These are phyloP conservation scores for Hansfordia pulvinata DNA, from an alignment of 2,329 filamentous ascomycete species.

Conservation along the genomic window DNA sequence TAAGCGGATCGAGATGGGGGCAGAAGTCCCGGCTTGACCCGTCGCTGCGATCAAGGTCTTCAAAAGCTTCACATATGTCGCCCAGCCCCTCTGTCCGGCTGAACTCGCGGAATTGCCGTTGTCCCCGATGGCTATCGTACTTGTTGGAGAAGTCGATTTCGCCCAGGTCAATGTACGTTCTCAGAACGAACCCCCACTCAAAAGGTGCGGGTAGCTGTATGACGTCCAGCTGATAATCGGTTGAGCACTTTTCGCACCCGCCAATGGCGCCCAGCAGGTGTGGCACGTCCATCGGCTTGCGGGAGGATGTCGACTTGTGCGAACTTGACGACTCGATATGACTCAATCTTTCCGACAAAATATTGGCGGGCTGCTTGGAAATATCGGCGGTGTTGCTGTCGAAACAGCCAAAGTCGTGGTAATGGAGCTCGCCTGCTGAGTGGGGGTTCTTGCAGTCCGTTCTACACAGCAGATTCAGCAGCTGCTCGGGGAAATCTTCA, in stretches of 20 bases:
- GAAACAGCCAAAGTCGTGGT: constrained; percentile 7
- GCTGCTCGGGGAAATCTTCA: constrained; percentile 3
- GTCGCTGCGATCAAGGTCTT: constrained; percentile 4
- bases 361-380: constrained; percentile 8
- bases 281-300: constrained; percentile 4
- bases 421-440: not conserved
- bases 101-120: too few species aligned
- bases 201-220: constrained; percentile 9
- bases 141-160: constrained; percentile 9
- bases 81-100: constrained; percentile 1
- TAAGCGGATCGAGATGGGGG: constrained; percentile 5
- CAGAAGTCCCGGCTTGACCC: constrained; percentile 3
- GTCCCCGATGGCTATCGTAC: constrained; percentile 9
- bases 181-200: constrained; percentile 11
- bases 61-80: constrained; percentile 9
- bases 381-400: constrained; percentile 5
- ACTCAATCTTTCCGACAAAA: constrained; percentile 7
- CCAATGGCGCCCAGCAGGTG: constrained; percentile 6
- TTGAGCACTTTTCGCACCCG: constrained; percentile 9
- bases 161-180: constrained; percentile 11
- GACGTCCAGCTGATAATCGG: constrained; percentile 10
- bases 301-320: constrained; percentile 3
- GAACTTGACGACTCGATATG: not conserved
- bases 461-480: constrained; percentile 4
- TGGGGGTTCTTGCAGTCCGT: constrained; percentile 1